Evolutionary conservation across 2,329 filamentous ascomycete species (phyloP), one percentile per base, ranked within the genome.

Genomic region (Fusarium setosum): DNA sequence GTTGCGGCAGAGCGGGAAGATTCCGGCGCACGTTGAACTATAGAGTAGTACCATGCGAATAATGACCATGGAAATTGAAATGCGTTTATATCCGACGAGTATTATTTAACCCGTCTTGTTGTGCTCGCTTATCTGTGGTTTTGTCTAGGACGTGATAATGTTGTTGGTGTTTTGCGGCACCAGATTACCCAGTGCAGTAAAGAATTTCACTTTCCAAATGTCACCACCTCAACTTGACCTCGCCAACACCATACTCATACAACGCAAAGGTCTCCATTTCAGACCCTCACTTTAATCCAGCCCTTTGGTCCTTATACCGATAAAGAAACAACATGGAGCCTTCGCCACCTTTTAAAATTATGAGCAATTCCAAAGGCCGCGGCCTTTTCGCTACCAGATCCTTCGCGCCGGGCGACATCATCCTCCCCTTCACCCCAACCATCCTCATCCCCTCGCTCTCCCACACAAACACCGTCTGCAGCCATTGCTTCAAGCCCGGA

Each of bases 371-470:
- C 72, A 81, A 78, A 51, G 83, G 83, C 59, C 84, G 86, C 63
- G 76, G 77, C 56, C 78, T 88, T 29, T 73, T 76, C 55, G 79
- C 84, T 31, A 77, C 79, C 17, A 75, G 72, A 41, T 5, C 75
- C 63, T 82, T 85, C 72, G 18, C 59, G 4, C 76, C 86, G 0
- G 85, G 85, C 67, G 74, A 78, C 24, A 67, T 76, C 56, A 82
- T 88, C 65, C 79, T 80, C 58, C 70, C 73, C 35, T 85, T 88
- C 71, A 59, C 68, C 23, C 75, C 75, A 15, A 75, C 81, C 35
- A 71, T 87, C 42, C 82, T 83, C 17, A 76, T 87, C 21, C 83
- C 86, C 4, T 78, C 81, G 37, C 77, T 78, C 34, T 73, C 78
- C 6, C 77, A 79, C 60, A 77, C 83, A 55, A 48, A 69, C 4